These are phyloP conservation scores for Schwanniomyces sp. DNA, from an alignment of 805 yeast genomes.

Conservation along the genomic window DNA sequence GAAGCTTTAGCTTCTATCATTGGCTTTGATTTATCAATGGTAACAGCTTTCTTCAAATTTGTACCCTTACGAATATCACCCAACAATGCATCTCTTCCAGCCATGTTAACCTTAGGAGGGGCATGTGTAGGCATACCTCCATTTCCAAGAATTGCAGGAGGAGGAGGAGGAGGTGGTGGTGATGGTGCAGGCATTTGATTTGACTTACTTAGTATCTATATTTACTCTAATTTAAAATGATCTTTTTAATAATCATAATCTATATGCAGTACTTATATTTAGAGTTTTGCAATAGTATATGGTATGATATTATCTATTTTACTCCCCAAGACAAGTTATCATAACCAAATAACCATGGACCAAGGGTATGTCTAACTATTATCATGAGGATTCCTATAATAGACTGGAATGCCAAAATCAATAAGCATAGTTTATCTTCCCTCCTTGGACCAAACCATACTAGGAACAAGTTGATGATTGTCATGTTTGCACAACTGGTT, in stretches of 20 bases:
- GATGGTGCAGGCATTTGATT: constrained; percentile 27
- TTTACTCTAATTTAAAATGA: neutral
- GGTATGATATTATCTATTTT: constrained; percentile 17
- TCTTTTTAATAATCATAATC: neutral
- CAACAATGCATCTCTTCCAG: constrained; percentile 52
- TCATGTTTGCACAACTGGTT: constrained; percentile 70
- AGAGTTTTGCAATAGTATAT: neutral
- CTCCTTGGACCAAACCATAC: constrained; percentile 90
- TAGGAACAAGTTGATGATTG: constrained; percentile 77
- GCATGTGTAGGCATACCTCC: constrained; percentile 10
- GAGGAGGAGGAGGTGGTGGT: constrained; percentile 32
- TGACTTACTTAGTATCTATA: neutral
- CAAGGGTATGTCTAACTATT: constrained; percentile 75
- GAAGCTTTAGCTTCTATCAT: constrained; percentile 50
- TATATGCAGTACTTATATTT: neutral
- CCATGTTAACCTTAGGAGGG: constrained; percentile 21
- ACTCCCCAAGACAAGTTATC: constrained; percentile 65
- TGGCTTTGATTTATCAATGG: constrained; percentile 51
- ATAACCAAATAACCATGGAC: constrained; percentile 82
- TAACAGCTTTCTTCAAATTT: constrained; percentile 40
- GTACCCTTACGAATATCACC: constrained; percentile 76
- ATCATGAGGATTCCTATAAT: constrained; percentile 65
- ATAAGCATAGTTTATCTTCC: constrained; percentile 71
- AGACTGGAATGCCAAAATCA: constrained; percentile 64
- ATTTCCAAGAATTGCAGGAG: constrained; percentile 11